These are phyloP conservation scores for Pholiota conissans DNA, from an alignment of 768 basidiomycete genomes.

Conservation along the genomic window DNA sequence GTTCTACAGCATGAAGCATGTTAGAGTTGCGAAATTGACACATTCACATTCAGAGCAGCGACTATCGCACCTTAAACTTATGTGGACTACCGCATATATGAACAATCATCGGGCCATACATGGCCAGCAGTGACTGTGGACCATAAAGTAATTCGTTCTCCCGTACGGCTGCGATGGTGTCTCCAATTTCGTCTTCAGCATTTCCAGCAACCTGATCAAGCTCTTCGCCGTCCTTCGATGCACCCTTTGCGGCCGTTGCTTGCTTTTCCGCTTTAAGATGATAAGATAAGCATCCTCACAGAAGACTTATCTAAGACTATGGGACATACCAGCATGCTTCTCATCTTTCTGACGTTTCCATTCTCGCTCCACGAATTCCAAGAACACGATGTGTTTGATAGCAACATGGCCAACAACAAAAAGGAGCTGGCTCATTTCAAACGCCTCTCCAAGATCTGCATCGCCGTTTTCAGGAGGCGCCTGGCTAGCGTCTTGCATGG, in stretches of 20 bases:
- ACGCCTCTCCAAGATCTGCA: constrained; percentile 75
- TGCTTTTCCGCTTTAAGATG: constrained; percentile 59
- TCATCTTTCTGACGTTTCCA: constrained; percentile 97
- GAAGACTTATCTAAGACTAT: not conserved
- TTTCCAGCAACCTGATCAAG: constrained; percentile 97
- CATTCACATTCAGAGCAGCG: not conserved
- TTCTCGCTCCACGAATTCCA: constrained; percentile 94
- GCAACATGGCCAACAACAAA: constrained; percentile 97
- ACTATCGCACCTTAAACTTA: constrained; percentile 73
- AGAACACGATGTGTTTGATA: constrained; percentile 95
- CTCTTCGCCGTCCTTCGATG: constrained; percentile 72
- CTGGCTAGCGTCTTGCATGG: constrained; percentile 29
- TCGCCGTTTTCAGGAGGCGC: constrained; percentile 25
- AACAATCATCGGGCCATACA: constrained; percentile 89
- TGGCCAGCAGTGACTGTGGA: constrained; percentile 71
- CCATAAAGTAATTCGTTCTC: constrained; percentile 91
- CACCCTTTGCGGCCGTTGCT: constrained; percentile 31
- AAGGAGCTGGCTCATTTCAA: constrained; percentile 88
- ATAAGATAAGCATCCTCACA: not conserved
- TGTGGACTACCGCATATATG: constrained; percentile 90
- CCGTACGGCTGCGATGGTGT: constrained; percentile 78
- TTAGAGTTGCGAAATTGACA: not conserved
- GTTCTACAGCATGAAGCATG: constrained; percentile 56
- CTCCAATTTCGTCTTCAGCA: constrained; percentile 97
- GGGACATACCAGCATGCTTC: constrained; percentile 65